Conservation (phyloP, 129 eudicot genomes). For the Calendula officinalis region DNA sequence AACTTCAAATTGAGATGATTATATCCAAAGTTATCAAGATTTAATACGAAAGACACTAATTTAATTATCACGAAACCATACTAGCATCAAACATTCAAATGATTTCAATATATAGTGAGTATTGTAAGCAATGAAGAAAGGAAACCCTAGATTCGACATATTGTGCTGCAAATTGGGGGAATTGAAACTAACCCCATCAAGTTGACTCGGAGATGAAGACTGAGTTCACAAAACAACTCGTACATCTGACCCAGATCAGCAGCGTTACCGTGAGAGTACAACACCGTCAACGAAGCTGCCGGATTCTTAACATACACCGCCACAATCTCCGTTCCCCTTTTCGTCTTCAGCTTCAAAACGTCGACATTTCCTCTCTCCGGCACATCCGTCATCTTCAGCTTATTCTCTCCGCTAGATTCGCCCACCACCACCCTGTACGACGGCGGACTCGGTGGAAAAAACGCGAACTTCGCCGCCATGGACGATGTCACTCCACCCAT, state of each 20-base stretch:
- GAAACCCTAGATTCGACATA: slow-evolving; percentile 23
- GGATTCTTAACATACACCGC: slow-evolving; percentile 76
- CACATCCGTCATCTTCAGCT: slow-evolving; percentile 68
- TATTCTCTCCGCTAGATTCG: slow-evolving; percentile 35
- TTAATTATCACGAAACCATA: slow-evolving; percentile 2
- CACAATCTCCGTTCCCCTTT: slow-evolving; percentile 64
- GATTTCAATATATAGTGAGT: not conserved
- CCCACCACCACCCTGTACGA: slow-evolving; percentile 60
- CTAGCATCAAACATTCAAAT: not conserved
- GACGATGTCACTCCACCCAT: slow-evolving; percentile 94
- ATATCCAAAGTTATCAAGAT: not conserved
- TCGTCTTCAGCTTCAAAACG: slow-evolving; percentile 69
- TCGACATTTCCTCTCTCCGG: slow-evolving; percentile 76
- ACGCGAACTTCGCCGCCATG: slow-evolving; percentile 89
- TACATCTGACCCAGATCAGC: slow-evolving; percentile 98
- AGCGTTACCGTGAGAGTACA: slow-evolving; percentile 89
- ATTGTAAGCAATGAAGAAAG: not conserved
- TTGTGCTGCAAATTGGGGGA: not conserved
- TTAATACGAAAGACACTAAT: not conserved
- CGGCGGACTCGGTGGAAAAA: slow-evolving; percentile 91
- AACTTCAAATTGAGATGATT: not conserved
- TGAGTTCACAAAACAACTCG: slow-evolving; percentile 77
- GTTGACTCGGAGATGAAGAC: slow-evolving; percentile 81
- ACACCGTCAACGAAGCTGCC: slow-evolving; percentile 57
- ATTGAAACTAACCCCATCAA: slow-evolving; percentile 63